Evolutionary conservation across 345 rosid genomes (phyloP).

Genomic region (Turnera subulata): DNA sequence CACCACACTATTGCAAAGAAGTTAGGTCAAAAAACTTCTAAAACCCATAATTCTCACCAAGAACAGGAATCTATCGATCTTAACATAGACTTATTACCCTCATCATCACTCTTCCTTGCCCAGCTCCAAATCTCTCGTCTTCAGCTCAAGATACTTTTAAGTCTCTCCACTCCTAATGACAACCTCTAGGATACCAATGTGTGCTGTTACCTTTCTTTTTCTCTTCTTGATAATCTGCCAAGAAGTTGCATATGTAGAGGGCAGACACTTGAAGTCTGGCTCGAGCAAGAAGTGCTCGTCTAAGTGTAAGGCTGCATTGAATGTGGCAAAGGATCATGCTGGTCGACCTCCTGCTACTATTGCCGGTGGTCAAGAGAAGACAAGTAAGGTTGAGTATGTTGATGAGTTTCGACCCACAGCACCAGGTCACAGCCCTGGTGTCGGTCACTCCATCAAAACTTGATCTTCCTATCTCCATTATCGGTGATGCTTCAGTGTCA

Average conservation of each 20-base stretch:
- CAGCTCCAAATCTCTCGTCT: too few species aligned
- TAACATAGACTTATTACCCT: not conserved
- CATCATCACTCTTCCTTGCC: not conserved
- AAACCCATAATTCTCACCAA: conserved; percentile 9
- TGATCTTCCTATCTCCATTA: too few species aligned
- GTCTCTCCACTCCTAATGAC: conserved; percentile 19
- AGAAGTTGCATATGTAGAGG: conserved; percentile 28
- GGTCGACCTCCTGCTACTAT: too few species aligned
- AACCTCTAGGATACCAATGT: conserved; percentile 2
- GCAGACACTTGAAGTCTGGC: conserved; percentile 29
- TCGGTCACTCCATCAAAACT: not conserved
- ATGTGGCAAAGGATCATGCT: conserved; percentile 6
- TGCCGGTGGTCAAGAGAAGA: conserved; percentile 13
- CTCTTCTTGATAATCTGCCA: conserved; percentile 27
- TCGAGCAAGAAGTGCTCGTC: conserved; percentile 18
- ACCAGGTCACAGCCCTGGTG: not conserved
- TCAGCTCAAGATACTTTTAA: not conserved
- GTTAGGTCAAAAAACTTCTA: too few species aligned
- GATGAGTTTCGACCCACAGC: conserved; percentile 2
- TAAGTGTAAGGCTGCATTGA: too few species aligned
- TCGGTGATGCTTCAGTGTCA: too few species aligned
- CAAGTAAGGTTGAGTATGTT: conserved; percentile 15
- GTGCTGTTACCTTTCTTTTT: conserved; percentile 20
- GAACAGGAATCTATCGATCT: not conserved
- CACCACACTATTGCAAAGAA: conserved; percentile 6